Evolutionary conservation across 1,139 yeast species (phyloP).

Genomic region (Debaryomyces coudertii): DNA sequence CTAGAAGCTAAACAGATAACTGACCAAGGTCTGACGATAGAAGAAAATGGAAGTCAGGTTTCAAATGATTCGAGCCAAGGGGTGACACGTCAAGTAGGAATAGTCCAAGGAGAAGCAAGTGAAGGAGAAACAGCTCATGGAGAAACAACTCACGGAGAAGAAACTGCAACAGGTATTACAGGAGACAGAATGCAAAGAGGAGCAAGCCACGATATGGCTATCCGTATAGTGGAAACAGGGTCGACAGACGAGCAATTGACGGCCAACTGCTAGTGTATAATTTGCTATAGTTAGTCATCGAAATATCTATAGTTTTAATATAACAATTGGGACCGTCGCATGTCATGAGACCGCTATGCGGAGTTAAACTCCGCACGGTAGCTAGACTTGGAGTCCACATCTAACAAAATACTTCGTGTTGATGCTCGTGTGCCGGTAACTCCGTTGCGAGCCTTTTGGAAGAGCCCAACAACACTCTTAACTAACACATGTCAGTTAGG

Average conservation of each 20-base stretch:
- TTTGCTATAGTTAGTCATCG: neutral
- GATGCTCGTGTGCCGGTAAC: too few species aligned
- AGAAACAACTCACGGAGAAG: neutral
- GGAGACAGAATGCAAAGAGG: neutral
- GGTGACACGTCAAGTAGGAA: neutral
- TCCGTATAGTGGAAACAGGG: neutral
- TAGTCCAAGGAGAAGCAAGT: neutral
- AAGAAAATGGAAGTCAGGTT: neutral
- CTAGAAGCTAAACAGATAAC: slow-evolving; percentile 2
- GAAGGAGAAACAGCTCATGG: neutral
- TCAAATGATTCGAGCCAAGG: neutral
- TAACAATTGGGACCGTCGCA: neutral
- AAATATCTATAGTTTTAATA: neutral
- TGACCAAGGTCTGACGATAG: slow-evolving; percentile 1
- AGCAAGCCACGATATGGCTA: neutral
- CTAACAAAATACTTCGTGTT: too few species aligned
- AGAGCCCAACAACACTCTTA: too few species aligned
- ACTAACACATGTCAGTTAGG: too few species aligned
- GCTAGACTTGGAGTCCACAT: too few species aligned
- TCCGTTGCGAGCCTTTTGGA: too few species aligned
- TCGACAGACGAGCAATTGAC: neutral
- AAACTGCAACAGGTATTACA: too few species aligned
- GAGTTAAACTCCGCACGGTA: neutral
- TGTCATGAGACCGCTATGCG: neutral
- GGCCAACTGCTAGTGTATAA: neutral